Evolutionary conservation across 2,329 filamentous ascomycete species (phyloP).

Genomic region (Hymenoscyphus occultus): DNA sequence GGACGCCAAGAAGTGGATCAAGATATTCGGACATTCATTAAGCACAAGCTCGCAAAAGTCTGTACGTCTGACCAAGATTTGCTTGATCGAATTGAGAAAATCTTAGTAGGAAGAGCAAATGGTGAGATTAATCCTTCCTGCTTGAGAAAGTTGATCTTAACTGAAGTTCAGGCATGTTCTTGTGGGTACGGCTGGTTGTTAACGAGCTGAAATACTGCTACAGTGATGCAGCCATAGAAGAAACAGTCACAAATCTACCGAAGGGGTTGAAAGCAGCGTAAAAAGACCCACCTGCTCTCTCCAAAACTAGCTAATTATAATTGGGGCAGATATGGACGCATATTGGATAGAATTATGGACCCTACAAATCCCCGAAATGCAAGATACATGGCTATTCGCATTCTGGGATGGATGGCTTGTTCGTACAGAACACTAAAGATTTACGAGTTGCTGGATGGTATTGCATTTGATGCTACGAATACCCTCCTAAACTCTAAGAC

Average conservation of each 20-base stretch:
- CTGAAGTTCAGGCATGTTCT: conserved; percentile 16
- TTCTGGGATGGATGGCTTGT: conserved; percentile 20
- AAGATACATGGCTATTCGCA: conserved; percentile 10
- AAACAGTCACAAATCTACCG: conserved; percentile 12
- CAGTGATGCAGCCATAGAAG: conserved; percentile 13
- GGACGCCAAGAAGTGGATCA: conserved; percentile 12
- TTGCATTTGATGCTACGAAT: conserved; percentile 6
- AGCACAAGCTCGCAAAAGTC: conserved; percentile 14
- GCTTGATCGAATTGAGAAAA: conserved; percentile 11
- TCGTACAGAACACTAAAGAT: conserved; percentile 15
- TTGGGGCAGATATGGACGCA: conserved; percentile 12
- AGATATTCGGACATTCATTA: conserved; percentile 16
- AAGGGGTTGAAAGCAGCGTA: conserved; percentile 20
- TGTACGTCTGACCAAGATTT: conserved; percentile 11
- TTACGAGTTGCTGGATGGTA: conserved; percentile 19
- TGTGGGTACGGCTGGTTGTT: conserved; percentile 19
- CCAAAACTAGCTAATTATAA: conserved; percentile 40
- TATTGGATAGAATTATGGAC: conserved; percentile 16
- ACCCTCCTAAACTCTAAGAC: conserved; percentile 10
- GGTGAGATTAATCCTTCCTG: conserved; percentile 5
- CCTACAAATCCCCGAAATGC: not conserved
- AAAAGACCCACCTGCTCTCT: not conserved
- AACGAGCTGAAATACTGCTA: conserved; percentile 16
- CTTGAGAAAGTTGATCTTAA: not conserved
- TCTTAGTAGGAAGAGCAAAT: conserved; percentile 17